These are phyloP conservation scores for Camelina neglecta DNA, from an alignment of 345 rosid species.

Conservation along the genomic window DNA sequence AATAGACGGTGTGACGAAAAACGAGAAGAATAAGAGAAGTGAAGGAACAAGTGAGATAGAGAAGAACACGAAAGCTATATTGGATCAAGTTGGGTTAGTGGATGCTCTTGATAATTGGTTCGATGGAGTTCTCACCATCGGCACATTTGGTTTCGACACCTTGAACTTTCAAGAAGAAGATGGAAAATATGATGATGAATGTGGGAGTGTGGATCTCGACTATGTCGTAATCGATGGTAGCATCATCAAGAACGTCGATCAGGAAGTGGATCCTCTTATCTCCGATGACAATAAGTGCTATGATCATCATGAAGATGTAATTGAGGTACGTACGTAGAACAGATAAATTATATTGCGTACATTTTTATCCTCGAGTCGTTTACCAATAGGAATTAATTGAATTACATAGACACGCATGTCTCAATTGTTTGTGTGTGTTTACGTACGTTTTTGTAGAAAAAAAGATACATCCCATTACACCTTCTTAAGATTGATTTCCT, in stretches of 20 bases:
- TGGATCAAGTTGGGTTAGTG: conserved; percentile 66
- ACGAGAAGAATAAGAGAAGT: conserved; percentile 58
- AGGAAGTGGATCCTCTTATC: conserved; percentile 74
- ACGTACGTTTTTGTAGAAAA: neutral
- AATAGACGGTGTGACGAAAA: conserved; percentile 54
- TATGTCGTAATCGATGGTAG: conserved; percentile 43
- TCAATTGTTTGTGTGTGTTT: conserved; percentile 1
- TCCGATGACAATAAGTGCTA: conserved; percentile 42
- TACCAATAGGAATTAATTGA: neutral
- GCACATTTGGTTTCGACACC: conserved; percentile 84
- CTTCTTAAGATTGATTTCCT: neutral
- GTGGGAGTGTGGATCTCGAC: conserved; percentile 34
- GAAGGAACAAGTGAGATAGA: conserved; percentile 58
- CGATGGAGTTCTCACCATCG: conserved; percentile 83
- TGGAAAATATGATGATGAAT: conserved; percentile 37
- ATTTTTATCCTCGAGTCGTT: neutral
- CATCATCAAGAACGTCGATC: conserved; percentile 39
- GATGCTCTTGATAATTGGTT: conserved; percentile 82
- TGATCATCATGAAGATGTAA: conserved; percentile 37
- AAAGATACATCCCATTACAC: neutral
- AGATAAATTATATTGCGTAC: neutral
- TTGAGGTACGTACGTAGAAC: conserved; percentile 32
- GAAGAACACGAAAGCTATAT: conserved; percentile 61
- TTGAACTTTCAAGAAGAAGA: conserved; percentile 49
- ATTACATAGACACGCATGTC: neutral